A percentile compares a stretch with the other conserved stretches of the same genome.
Evolutionary conservation across 257 asterid genomes (phyloP).

Genomic region (Lantana camara): DNA sequence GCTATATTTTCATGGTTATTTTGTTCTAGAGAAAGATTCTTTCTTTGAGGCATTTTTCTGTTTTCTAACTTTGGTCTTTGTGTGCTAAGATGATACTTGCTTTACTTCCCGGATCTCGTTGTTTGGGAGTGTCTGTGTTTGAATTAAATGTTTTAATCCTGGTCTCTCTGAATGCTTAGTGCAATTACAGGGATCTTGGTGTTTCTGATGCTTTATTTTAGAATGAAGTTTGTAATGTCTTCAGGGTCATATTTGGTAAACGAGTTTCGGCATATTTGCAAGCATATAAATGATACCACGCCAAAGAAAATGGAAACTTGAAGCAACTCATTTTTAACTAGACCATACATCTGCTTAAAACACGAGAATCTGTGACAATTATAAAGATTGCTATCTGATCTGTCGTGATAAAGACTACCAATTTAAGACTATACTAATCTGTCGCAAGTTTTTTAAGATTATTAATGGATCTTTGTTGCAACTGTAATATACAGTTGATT

Average conservation of each 20-base stretch:
- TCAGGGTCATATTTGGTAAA: neutral
- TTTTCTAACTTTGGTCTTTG: constrained; percentile 1
- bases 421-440: neutral
- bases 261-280: neutral
- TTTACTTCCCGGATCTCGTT: constrained; percentile 34
- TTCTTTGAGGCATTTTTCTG: neutral
- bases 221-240: neutral
- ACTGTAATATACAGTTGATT: constrained; percentile 25
- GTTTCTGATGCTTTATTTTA: neutral
- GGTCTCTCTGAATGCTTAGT: neutral
- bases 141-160: neutral
- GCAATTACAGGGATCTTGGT: neutral
- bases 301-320: neutral
- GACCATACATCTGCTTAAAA: neutral
- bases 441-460: neutral
- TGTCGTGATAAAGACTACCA: neutral
- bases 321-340: neutral
- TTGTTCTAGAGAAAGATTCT: constrained; percentile 6
- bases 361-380: neutral
- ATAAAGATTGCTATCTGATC: neutral
- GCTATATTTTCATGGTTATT: neutral
- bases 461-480: neutral
- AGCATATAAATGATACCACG: neutral
- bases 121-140: neutral
- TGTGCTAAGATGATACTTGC: constrained; percentile 16